Evolutionary conservation across 306 rosid species (phyloP).

Genomic region (Vigna hirtella): DNA sequence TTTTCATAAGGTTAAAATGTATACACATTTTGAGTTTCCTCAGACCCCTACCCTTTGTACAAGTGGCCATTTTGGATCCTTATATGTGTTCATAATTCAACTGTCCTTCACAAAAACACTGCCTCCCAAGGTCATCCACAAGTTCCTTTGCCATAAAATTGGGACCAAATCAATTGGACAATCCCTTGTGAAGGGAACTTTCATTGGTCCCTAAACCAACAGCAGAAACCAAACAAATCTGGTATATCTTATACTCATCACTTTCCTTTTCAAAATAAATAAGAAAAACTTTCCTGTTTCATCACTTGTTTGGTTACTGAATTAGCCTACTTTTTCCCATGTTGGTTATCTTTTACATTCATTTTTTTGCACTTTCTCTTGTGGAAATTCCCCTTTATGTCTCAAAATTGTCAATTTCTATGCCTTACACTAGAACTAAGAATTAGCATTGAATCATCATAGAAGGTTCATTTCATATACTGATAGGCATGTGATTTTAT

Average conservation of each 20-base stretch:
- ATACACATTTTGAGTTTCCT: conserved; percentile 4
- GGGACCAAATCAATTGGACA: conserved; percentile 52
- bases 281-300: conserved; percentile 4
- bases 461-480: conserved; percentile 36
- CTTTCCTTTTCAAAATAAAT: conserved; percentile 27
- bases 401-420: conserved; percentile 30
- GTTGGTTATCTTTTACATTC: neutral
- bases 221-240: conserved; percentile 51
- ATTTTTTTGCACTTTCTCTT: conserved; percentile 11
- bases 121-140: conserved; percentile 36
- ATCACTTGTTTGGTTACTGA: conserved; percentile 34
- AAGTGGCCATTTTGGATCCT: conserved; percentile 16
- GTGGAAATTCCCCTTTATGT: conserved; percentile 29
- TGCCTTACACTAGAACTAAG: conserved; percentile 29
- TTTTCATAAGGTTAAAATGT: neutral
- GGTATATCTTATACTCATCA: conserved; percentile 43
- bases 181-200: conserved; percentile 52
- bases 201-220: conserved; percentile 50
- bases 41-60: conserved; percentile 24
- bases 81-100: conserved; percentile 39
- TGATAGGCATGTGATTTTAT: conserved; percentile 4
- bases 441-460: conserved; percentile 18
- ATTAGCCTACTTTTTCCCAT: neutral
- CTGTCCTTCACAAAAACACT: conserved; percentile 27
- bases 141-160: conserved; percentile 30